phyloP scores from a whole-genome alignment of 2,329 filamentous ascomycete genomes.

The Colletotrichum cordylinicola region DNA sequence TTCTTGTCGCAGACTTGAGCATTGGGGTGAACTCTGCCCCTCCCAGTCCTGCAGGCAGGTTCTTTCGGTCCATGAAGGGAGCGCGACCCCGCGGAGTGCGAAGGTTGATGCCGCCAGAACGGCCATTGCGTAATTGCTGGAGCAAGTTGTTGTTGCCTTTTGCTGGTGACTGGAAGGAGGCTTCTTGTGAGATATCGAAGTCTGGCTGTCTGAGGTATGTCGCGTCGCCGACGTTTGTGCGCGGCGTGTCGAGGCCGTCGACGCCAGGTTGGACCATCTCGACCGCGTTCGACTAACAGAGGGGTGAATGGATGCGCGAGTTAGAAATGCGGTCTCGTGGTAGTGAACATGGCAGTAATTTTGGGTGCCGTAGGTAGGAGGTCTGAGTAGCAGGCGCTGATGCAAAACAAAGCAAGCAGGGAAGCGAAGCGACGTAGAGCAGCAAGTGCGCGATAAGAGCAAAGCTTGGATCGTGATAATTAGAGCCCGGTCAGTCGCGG shows the following conservation, averaged over 20 bases:
- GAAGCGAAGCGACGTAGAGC: not conserved
- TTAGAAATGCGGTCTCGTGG: conserved; percentile 7
- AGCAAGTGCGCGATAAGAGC: not conserved
- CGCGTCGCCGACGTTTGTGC: conserved; percentile 83
- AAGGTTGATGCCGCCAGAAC: conserved; percentile 60
- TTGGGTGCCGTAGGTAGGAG: not conserved
- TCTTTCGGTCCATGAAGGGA: conserved; percentile 74
- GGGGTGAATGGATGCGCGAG: not conserved
- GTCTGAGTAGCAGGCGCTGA: not conserved
- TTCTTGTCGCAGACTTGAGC: conserved; percentile 80
- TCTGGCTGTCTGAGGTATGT: conserved; percentile 78
- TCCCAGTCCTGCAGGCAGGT: conserved; percentile 68
- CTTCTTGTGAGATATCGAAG: conserved; percentile 85
- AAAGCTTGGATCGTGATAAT: conserved; percentile 2
- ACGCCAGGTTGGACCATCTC: conserved; percentile 70
- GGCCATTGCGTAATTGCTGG: conserved; percentile 74
- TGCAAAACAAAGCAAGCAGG: not conserved
- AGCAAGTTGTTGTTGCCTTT: conserved; percentile 77
- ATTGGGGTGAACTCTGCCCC: conserved; percentile 92
- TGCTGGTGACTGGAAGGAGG: conserved; percentile 79
- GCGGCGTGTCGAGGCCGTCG: conserved; percentile 80
- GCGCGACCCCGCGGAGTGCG: conserved; percentile 78
- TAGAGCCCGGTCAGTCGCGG: conserved; percentile 5
- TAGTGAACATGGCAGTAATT: conserved; percentile 5
- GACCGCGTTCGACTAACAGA: conserved; percentile 24